Conservation (phyloP, 2,329 filamentous ascomycete genomes). For the Epichloe gansuensis region DNA sequence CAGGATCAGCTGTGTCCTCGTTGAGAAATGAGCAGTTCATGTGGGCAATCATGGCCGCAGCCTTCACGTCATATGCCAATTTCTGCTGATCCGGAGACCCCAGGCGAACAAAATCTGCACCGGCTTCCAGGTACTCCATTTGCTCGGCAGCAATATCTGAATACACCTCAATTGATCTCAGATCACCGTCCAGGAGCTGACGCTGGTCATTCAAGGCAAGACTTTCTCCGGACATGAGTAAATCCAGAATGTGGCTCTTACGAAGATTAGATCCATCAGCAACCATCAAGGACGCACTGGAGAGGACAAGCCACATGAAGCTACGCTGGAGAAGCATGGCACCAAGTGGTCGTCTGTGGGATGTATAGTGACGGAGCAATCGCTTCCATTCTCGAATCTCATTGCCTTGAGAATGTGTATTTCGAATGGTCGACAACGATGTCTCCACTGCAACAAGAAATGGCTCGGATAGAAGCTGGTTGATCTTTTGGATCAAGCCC, state of each 20-base stretch:
- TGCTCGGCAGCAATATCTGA: constrained; percentile 66
- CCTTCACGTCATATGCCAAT: constrained; percentile 76
- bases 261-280: constrained; percentile 47
- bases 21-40: constrained; percentile 76
- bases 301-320: constrained; percentile 73
- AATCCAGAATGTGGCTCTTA: constrained; percentile 56
- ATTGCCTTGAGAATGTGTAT: constrained; percentile 53
- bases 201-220: constrained; percentile 23
- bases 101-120: constrained; percentile 71
- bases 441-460: constrained; percentile 82
- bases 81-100: constrained; percentile 78
- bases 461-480: constrained; percentile 63
- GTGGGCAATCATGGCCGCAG: constrained; percentile 67
- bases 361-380: constrained; percentile 70
- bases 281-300: constrained; percentile 62
- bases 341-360: constrained; percentile 66
- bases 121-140: constrained; percentile 76
- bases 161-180: constrained; percentile 47
- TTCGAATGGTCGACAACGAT: constrained; percentile 79
- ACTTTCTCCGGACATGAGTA: constrained; percentile 49
- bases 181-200: constrained; percentile 36
- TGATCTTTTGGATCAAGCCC: constrained; percentile 57
- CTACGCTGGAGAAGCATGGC: constrained; percentile 84
- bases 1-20: constrained; percentile 66
- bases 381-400: constrained; percentile 75